Base-by-base conservation (phyloP, 148 eudicot species). In the Drosera capensis region DNA sequence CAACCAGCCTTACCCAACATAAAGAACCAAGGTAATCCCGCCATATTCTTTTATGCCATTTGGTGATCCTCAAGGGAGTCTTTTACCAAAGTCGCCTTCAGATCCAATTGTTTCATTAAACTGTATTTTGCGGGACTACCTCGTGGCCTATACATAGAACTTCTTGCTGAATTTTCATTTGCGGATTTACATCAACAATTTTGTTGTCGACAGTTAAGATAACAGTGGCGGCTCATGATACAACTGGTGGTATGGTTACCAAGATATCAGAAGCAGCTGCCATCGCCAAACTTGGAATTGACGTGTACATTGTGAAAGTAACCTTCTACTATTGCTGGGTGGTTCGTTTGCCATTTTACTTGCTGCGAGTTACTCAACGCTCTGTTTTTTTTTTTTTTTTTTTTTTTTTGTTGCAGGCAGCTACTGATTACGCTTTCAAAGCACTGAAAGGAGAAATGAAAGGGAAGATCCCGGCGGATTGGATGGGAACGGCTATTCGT, bases 221-320 rank as follows among this genome's bases (percentile, higher is more conserved):
- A 30, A 80, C 80, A 0, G 97, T 80, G 58, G 87, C 93, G 12
- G 77, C 84, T 31, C 97, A 90, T 50, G 97, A 90, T 54, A 90
- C 97, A 44, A 90, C 97, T 1, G 97, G 97, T 8, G 97, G 97
- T 45, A 90, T 90, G 97, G 69, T 41, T 30, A 83, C 92, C 43
- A 88, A 83, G 67, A 80, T 83, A 58, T 57, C 92, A 15, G 92
- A 88, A 78, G 96, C 96, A 18, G 94, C 94, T 25, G 71, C 75
- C 49, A 83, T 88, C 58, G 94, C 94, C 7, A 88, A 72, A 63
- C 82, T 77, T 25, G 97, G 94, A 44, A 75, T 88, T 41, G 97
- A 88, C 54, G 97, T 83, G 50, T 88, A 72, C 62, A 80, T 88
- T 52, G 94, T 75, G 12, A 75, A 88, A 85, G 97, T 80, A 55